Base-by-base conservation (phyloP, 2,329 filamentous ascomycete species). In the Endoconidiophora polonica region DNA sequence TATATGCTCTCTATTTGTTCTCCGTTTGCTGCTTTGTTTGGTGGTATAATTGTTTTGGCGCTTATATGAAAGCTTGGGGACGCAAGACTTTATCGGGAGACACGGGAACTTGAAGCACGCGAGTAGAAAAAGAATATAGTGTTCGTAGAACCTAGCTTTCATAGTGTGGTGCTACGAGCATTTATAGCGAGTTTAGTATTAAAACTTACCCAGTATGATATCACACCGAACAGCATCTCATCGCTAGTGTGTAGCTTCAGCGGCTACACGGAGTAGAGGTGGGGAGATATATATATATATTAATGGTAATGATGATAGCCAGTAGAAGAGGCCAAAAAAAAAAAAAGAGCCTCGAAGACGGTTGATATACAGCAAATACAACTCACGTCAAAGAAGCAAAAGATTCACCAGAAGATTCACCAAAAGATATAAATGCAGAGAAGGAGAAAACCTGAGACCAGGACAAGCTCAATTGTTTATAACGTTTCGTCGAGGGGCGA, bases 161-260 rank as follows among this genome's bases (percentile, higher is more conserved):
- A 10, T 10, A 33, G 29, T 12, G 7, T 33, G 29, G 29, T 12
- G 29, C 29, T 33, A 33, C 29, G 12, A 12, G 29, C 12, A 12
- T 12, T 12, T 33, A 12, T 33, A 33, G 29, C 12, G 29, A 33
- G 29, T 33, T 33, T 12, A 33, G 29, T 33, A 33, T 33, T 1
- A 33, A 47, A 47, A 43, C 51, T 42, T 50, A 53, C 51, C 51
- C 51, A 53, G 33, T 53, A 53, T 16, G 51, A 53, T 36, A 53
- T 53, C n/a, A 49, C 22, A 14, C 51, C 51, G 16, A 44, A 43
- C 37, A 53, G 18, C 50, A 52, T 53, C 4, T 16, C 40, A 47
- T 46, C 45, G 24, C 14, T 3, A 26, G 10, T 44, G 36, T 45
- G 14, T 45, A 42, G 14, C 23, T 29, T 20, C 20, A 1, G 18